phyloP scores from a whole-genome alignment of 495 filamentous ascomycete genomes.

The Haplographium delicatum region DNA sequence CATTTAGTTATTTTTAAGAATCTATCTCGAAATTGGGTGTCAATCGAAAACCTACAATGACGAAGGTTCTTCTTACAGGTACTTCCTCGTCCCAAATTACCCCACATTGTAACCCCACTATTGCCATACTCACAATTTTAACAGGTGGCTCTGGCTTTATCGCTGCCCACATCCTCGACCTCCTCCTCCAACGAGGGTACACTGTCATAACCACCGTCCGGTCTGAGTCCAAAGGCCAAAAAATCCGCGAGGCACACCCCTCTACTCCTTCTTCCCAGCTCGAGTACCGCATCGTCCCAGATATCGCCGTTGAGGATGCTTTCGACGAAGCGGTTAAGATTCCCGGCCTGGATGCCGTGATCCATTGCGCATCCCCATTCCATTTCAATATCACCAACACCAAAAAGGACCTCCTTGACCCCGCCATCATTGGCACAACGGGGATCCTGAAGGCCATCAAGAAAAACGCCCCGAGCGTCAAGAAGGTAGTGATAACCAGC shows the following conservation, averaged over 20 bases:
- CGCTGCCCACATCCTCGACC: constrained; percentile 73
- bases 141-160: constrained; percentile 66
- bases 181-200: constrained; percentile 40
- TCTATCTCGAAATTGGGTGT: too few species aligned
- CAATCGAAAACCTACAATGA: too few species aligned
- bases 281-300: constrained; percentile 70
- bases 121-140: constrained; percentile 11
- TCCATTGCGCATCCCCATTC: constrained; percentile 88
- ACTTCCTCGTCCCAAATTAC: too few species aligned
- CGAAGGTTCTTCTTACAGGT: constrained; percentile 18
- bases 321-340: constrained; percentile 71
- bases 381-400: constrained; percentile 54
- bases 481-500: constrained; percentile 77
- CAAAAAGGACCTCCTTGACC: constrained; percentile 76
- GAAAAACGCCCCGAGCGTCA: constrained; percentile 68
- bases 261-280: constrained; percentile 56
- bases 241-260: constrained; percentile 64
- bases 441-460: constrained; percentile 72
- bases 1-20: too few species aligned
- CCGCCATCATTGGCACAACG: constrained; percentile 80
- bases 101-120: constrained; percentile 11
- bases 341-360: constrained; percentile 75
- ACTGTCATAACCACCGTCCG: constrained; percentile 83
- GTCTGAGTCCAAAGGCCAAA: constrained; percentile 69
- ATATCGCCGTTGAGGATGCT: constrained; percentile 69